A percentile compares a stretch with the other conserved stretches of the same genome.
These are phyloP conservation scores for Botrytis deweyae DNA, from an alignment of 2,329 filamentous ascomycete genomes.

Conservation along the genomic window DNA sequence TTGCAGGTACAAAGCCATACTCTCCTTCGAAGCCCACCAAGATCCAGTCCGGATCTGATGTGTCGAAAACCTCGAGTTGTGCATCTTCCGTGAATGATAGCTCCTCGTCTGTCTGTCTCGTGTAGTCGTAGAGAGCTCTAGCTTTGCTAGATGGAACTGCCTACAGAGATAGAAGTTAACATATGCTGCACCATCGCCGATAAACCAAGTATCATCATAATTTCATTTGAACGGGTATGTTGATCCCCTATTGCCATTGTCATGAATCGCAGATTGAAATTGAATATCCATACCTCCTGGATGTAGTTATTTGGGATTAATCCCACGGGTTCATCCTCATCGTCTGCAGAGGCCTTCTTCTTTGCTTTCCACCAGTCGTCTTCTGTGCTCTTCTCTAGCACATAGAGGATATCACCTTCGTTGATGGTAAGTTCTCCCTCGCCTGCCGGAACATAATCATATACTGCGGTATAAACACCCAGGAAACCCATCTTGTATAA, in stretches of 20 bases:
- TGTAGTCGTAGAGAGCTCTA: constrained; percentile 97
- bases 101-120: constrained; percentile 95
- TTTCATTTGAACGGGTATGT: neutral
- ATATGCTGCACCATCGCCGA: neutral
- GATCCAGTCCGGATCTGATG: constrained; percentile 93
- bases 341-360: constrained; percentile 44
- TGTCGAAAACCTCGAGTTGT: constrained; percentile 80
- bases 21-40: constrained; percentile 81
- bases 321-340: constrained; percentile 41
- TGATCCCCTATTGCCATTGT: neutral
- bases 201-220: neutral
- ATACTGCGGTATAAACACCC: constrained; percentile 85
- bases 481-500: constrained; percentile 74
- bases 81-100: constrained; percentile 92
- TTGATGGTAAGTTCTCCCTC: constrained; percentile 80
- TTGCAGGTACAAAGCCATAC: constrained; percentile 91
- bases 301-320: constrained; percentile 90
- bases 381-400: constrained; percentile 67
- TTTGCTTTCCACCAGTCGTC: constrained; percentile 77
- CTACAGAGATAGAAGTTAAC: constrained; percentile 44
- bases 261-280: neutral
- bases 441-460: constrained; percentile 87
- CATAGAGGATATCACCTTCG: constrained; percentile 86
- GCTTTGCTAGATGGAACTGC: constrained; percentile 67
- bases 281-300: constrained; percentile 69